Conservation (phyloP, 257 asterid genomes). For the Gentiana straminea region DNA sequence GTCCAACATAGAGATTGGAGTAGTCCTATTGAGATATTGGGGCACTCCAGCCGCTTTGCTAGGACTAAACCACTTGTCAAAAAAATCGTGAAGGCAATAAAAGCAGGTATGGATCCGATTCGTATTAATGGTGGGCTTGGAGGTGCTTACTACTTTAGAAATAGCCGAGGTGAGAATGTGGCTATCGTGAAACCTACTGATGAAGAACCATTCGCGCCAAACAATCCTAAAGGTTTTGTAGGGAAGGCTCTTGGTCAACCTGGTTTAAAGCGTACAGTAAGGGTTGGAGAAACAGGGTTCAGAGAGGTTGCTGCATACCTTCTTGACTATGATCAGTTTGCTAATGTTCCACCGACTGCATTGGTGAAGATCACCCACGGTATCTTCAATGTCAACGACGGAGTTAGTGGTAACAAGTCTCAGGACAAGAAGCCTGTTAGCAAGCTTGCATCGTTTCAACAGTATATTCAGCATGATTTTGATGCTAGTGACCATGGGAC, state of each 20-base stretch:
- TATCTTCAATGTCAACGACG: constrained; percentile 75
- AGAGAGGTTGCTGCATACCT: constrained; percentile 97
- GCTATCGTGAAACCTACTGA: constrained; percentile 98
- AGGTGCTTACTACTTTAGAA: constrained; percentile 84
- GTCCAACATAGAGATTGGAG: constrained; percentile 73
- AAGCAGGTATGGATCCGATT: constrained; percentile 74
- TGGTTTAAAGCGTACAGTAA: constrained; percentile 73
- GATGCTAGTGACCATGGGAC: constrained; percentile 98
- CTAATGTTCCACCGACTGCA: constrained; percentile 91
- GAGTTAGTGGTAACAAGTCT: constrained; percentile 60
- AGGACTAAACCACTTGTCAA: constrained; percentile 58
- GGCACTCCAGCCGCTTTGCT: constrained; percentile 39
- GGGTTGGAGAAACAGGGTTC: constrained; percentile 94
- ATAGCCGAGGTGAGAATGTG: constrained; percentile 70
- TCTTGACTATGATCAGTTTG: constrained; percentile 74
- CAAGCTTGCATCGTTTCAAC: constrained; percentile 91
- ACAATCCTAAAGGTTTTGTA: constrained; percentile 92
- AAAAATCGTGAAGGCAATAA: constrained; percentile 74
- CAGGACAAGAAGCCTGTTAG: constrained; percentile 53
- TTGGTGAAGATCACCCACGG: constrained; percentile 86
- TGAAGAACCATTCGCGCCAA: constrained; percentile 96
- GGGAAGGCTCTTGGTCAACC: constrained; percentile 97
- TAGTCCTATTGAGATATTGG: constrained; percentile 79
- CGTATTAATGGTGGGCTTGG: constrained; percentile 88
- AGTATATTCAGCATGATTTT: constrained; percentile 71